Conservation (phyloP, 225 moss, liverwort and hornwort species). For the Lunularia cruciata region DNA sequence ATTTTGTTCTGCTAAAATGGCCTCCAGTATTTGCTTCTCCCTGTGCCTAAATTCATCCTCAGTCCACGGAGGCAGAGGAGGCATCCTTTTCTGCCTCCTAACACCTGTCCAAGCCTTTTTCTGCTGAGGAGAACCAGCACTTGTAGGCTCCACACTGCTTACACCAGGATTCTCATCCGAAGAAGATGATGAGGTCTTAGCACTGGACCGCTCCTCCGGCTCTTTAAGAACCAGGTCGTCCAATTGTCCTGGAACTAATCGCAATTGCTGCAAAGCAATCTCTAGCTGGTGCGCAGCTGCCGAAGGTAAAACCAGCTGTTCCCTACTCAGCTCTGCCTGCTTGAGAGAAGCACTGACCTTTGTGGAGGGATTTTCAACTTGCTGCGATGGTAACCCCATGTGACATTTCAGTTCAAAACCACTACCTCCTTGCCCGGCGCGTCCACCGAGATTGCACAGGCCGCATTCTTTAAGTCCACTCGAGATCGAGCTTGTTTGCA, state of each 20-base stretch:
- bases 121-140: not conserved
- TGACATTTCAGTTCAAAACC: constrained; percentile 16
- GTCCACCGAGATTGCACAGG: not conserved
- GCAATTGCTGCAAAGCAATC: constrained; percentile 32
- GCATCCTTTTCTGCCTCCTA: constrained; percentile 34
- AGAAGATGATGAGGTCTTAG: not conserved
- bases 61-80: constrained; percentile 51
- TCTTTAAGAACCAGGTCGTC: not conserved
- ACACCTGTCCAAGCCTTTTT: constrained; percentile 39
- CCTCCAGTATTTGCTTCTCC: constrained; percentile 54
- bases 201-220: not conserved
- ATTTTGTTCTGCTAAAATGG: constrained; percentile 44
- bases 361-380: constrained; percentile 3
- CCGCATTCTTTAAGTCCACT: constrained; percentile 16
- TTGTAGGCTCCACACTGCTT: not conserved
- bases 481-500: not conserved
- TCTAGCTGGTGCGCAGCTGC: constrained; percentile 31
- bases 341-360: constrained; percentile 19
- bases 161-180: constrained; percentile 18
- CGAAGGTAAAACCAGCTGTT: constrained; percentile 15
- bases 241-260: constrained; percentile 18
- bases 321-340: constrained; percentile 16
- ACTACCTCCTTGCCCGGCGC: not conserved
- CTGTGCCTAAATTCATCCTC: constrained; percentile 56
- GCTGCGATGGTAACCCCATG: constrained; percentile 17